Percentiles rank a stretch among this genome's conserved stretches.
Evolutionary conservation across 2,329 filamentous ascomycete genomes (phyloP).

Genomic region (Lizonia empirigonia): DNA sequence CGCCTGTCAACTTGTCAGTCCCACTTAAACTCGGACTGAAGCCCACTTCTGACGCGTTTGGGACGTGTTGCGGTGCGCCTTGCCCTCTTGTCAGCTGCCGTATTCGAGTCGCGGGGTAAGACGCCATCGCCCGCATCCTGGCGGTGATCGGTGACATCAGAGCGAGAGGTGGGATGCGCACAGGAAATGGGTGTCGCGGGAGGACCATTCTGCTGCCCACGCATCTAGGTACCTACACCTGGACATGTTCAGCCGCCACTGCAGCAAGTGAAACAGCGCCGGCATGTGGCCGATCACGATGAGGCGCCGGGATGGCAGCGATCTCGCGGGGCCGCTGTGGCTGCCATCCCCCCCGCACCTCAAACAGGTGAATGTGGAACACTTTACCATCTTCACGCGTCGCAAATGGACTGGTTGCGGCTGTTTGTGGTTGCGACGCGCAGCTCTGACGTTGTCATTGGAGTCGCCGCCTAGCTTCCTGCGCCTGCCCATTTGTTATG

Average conservation of each 20-base stretch:
- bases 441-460: constrained; percentile 20
- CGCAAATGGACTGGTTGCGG: constrained; percentile 20
- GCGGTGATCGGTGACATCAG: constrained; percentile 14
- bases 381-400: background rate
- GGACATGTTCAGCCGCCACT: background rate
- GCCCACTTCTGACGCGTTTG: background rate
- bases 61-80: background rate
- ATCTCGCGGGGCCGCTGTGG: constrained; percentile 8
- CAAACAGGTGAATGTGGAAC: constrained; percentile 5
- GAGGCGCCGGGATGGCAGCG: constrained; percentile 1
- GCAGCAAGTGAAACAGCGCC: background rate
- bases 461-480: constrained; percentile 24
- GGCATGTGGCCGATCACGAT: background rate
- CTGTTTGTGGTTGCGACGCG: constrained; percentile 18
- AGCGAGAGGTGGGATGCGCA: background rate
- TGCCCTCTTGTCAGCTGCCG: constrained; percentile 1
- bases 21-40: constrained; percentile 1
- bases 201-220: background rate
- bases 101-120: constrained; percentile 7
- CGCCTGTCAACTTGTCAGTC: constrained; percentile 7
- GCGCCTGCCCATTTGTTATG: constrained; percentile 13
- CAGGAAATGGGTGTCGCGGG: background rate
- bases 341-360: constrained; percentile 3
- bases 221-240: no score
- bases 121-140: constrained; percentile 4